Base-by-base conservation (phyloP, 2,329 filamentous ascomycete genomes). In the Elsinoe fawcettii region DNA sequence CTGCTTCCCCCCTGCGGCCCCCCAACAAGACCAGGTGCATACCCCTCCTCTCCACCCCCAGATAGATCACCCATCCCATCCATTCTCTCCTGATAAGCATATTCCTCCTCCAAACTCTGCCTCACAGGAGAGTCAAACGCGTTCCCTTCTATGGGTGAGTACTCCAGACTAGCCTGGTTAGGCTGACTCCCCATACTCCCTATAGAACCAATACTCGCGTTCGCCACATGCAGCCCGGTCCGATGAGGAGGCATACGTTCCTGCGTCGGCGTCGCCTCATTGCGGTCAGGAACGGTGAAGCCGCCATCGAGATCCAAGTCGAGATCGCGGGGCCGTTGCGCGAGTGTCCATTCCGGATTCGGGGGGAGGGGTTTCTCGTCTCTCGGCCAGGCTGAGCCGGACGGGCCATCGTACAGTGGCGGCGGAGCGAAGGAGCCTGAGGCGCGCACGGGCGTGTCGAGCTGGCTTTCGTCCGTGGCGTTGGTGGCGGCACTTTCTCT, bases 181-280 rank as follows among this genome's bases (percentile, higher is more conserved):
- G 41, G 41, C 6, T 27, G 14, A 25, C 49, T 49, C 22, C 25
- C 25, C n/a, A 30, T 55, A 16, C 51, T 46, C 2, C 27, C 54
- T 22, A 56, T 39, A n/a, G 12, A 34, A 4, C 41, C 27, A 5
- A 56, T 39, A n/a, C 22, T 34, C n/a, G 41, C 30, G 20, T 46
- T 56, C 22, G 41, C 54, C 12, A 36, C 39, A 14, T 56, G 39
- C 41, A 46, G 20, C 1, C 39, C 39, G 8, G 18, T 36, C 20
- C 53, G 37, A n/a, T 37, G 32, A 39, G 25, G 22, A 2, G 53
- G 37, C 53, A 55, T 55, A 4, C 54, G 37, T 7, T 56, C 54
- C 54, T 56, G 54, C 30, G 54, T 56, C 7, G 54, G 54, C 23
- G 54, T 56, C 27, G 54, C 39, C n/a, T 56, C 54, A 14, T 56